Evolutionary conservation across 257 asterid genomes (phyloP), one percentile per base, ranked within the genome.

Genomic region (Rehmannia glutinosa): DNA sequence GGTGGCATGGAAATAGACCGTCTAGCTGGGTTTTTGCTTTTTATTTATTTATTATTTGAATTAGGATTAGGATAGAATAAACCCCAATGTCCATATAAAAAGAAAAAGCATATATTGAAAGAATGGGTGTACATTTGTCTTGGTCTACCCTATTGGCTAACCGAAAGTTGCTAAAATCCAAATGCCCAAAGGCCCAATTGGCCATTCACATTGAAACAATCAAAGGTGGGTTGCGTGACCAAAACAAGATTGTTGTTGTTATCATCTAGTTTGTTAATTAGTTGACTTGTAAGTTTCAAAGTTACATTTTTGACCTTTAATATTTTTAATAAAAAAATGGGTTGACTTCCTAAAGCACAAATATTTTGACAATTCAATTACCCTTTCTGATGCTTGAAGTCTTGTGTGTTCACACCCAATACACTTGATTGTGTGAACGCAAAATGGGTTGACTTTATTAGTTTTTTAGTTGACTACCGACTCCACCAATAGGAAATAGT

Each of bases 401-500:
- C 78, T 58, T 72, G 55, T 45, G 24, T n/a, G 69, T 65, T 75
- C 79, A 75, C 75, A 75, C 76, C 15, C n/a, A 0, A 7, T 33
- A 75, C 75, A 75, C 76, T 10, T 23, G 0, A 7, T 33, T 32
- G 49, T 36, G 11, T 27, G 50, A 28, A 65, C 49, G 6, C 33
- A 17, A 5, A 47, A 5, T 13, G 43, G 21, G 68, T 66, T 66
- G 74, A 76, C 77, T 35, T 15, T 53, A 0, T n/a, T 16, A 1
- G 5, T 11, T 20, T 35, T 15, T n/a, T n/a, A n/a, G n/a, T n/a
- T n/a, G n/a, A n/a, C n/a, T n/a, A n/a, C 12, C 13, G 10, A 0
- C 0, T 36, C 15, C 4, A 65, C 54, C 4, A 8, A 8, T 17
- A 42, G 17, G 7, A 43, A 27, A 45, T 50, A n/a, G n/a, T n/a